phyloP scores from a whole-genome alignment of 345 rosid genomes.

The Aurinia saxatilis region DNA sequence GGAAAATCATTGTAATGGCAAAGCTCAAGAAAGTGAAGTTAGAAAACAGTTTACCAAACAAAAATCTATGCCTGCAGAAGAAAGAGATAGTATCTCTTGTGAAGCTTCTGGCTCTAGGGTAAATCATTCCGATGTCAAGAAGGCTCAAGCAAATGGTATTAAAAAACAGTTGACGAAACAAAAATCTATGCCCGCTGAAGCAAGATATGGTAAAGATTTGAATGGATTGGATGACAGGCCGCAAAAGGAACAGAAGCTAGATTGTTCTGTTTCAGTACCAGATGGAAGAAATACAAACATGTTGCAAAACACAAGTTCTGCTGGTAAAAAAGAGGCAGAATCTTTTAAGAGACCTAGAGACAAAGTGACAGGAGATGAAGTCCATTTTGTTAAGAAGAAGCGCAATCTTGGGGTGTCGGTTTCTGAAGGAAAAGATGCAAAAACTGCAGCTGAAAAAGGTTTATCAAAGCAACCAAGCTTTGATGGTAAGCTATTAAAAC shows the following conservation, averaged over 20 bases:
- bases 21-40: constrained; percentile 23
- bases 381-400: constrained; percentile 17
- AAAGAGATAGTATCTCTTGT: background rate
- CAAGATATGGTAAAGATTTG: constrained; percentile 22
- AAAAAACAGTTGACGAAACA: constrained; percentile 14
- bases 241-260: constrained; percentile 46
- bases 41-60: constrained; percentile 9
- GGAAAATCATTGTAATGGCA: background rate
- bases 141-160: constrained; percentile 4
- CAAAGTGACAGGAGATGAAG: constrained; percentile 4
- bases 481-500: constrained; percentile 31
- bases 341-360: constrained; percentile 17
- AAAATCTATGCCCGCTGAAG: constrained; percentile 20
- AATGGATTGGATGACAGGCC: constrained; percentile 37
- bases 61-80: constrained; percentile 19
- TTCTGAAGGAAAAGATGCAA: constrained; percentile 15
- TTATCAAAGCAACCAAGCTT: constrained; percentile 26
- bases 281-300: constrained; percentile 28
- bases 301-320: constrained; percentile 11
- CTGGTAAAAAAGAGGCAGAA: constrained; percentile 4
- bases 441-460: constrained; percentile 21
- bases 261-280: constrained; percentile 18
- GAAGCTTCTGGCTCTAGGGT: constrained; percentile 12
- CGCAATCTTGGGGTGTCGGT: constrained; percentile 12
- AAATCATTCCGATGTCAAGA: background rate